A percentile compares a stretch with the other conserved stretches of the same genome.
Evolutionary conservation across 768 basidiomycete genomes (phyloP).

Genomic region (Pulveroboletus sp.): DNA sequence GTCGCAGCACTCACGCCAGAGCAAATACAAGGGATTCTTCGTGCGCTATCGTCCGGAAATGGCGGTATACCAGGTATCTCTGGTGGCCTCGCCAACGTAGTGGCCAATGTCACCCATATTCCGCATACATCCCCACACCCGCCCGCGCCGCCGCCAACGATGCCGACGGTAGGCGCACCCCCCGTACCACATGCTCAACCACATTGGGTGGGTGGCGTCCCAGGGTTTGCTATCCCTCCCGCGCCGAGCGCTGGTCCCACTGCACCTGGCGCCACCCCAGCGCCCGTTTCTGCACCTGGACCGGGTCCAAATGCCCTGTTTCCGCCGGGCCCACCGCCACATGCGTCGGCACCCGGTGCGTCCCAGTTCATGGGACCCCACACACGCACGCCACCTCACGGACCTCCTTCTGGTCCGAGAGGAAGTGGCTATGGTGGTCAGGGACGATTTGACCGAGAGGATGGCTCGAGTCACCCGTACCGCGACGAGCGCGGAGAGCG

Average conservation of each 20-base stretch:
- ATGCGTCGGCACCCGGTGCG: background rate
- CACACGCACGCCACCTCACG: slow-evolving; percentile 20
- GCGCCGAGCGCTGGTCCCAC: slow-evolving; percentile 4
- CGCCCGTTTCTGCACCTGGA: background rate
- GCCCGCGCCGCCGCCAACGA: slow-evolving; percentile 6
- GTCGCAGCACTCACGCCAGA: slow-evolving; percentile 73
- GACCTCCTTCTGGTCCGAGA: slow-evolving; percentile 23
- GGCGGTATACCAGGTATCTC: slow-evolving; percentile 31
- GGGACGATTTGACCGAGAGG: slow-evolving; percentile 26
- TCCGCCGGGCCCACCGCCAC: slow-evolving; percentile 6
- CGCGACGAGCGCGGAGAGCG: slow-evolving; percentile 37
- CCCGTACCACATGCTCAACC: slow-evolving; percentile 13
- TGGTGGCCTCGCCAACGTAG: slow-evolving; percentile 26
- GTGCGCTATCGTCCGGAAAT: slow-evolving; percentile 46
- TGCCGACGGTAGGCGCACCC: slow-evolving; percentile 3
- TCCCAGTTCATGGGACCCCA: slow-evolving; percentile 18
- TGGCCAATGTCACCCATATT: slow-evolving; percentile 20
- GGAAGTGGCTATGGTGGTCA: slow-evolving; percentile 26
- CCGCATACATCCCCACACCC: slow-evolving; percentile 15
- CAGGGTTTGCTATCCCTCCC: slow-evolving; percentile 25
- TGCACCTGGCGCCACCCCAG: too few species aligned
- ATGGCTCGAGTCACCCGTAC: slow-evolving; percentile 16
- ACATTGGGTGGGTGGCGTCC: slow-evolving; percentile 22
- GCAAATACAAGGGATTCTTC: slow-evolving; percentile 67
- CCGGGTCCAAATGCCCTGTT: slow-evolving; percentile 1